Conservation (phyloP, 1,139 yeast species). For the Yamadazyma triangularis region DNA sequence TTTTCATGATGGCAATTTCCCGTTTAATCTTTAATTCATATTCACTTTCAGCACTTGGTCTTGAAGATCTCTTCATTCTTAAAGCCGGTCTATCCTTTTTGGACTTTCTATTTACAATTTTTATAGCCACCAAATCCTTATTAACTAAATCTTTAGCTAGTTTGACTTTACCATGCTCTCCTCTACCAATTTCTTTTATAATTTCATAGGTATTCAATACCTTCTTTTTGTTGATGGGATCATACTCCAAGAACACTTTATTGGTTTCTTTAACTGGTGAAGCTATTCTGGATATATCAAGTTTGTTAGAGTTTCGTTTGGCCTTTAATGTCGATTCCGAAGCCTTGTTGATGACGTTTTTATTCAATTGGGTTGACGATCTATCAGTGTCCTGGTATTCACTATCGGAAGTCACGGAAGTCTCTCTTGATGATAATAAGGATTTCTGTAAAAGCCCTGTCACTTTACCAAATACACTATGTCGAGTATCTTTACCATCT, state of each 20-base stretch:
- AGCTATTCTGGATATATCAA: too few species aligned
- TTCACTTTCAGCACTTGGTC: constrained; percentile 17
- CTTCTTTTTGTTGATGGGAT: constrained; percentile 81
- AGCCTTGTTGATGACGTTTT: constrained; percentile 4
- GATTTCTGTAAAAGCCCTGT: constrained; percentile 28
- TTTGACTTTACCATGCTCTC: constrained; percentile 97
- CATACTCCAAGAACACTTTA: constrained; percentile 77
- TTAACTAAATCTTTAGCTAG: constrained; percentile 73
- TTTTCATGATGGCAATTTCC: constrained; percentile 95
- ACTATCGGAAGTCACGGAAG: constrained; percentile 7
- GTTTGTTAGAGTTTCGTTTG: constrained; percentile 3
- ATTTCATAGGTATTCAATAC: constrained; percentile 90
- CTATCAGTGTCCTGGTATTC: constrained; percentile 5
- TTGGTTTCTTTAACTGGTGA: constrained; percentile 74
- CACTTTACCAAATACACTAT: constrained; percentile 28
- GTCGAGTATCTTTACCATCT: constrained; percentile 15
- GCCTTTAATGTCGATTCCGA: constrained; percentile 9
- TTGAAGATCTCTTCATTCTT: constrained; percentile 35
- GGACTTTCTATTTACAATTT: constrained; percentile 78
- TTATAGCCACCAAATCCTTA: constrained; percentile 81
- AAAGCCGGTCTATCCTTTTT: constrained; percentile 51
- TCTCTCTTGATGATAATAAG: constrained; percentile 11
- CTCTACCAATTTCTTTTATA: constrained; percentile 81
- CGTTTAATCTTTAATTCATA: constrained; percentile 72
- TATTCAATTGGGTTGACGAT: constrained; percentile 2